Percentiles rank a stretch among this genome's conserved stretches.
phyloP scores from a whole-genome alignment of 176 grass and related monocot species.

The barley (Hordeum vulgare) region DNA sequence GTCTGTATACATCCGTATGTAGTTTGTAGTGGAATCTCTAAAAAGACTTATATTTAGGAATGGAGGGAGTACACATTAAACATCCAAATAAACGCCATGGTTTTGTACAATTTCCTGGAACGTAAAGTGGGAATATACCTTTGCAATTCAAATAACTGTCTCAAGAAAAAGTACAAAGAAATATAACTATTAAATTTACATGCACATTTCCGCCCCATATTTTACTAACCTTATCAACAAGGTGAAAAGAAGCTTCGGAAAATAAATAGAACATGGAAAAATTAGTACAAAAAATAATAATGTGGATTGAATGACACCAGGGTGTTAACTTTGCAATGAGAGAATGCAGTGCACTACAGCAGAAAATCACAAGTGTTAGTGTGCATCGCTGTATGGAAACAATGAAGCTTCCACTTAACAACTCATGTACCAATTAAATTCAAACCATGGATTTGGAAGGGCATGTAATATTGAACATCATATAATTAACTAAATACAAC shows the following conservation, averaged over 20 bases:
- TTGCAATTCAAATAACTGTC: not conserved
- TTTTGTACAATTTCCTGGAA: constrained; percentile 2
- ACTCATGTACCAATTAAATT: not conserved
- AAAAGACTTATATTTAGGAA: too few species aligned
- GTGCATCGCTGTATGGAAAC: not conserved
- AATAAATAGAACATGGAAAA: not conserved
- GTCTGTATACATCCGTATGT: too few species aligned
- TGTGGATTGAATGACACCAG: not conserved
- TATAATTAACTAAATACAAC: not conserved
- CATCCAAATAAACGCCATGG: not conserved
- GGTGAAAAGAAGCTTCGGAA: not conserved
- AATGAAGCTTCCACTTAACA: not conserved
- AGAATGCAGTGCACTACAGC: not conserved
- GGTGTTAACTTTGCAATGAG: not conserved
- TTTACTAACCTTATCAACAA: not conserved
- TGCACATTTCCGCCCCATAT: not conserved
- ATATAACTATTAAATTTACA: not conserved
- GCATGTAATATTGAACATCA: not conserved
- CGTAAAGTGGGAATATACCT: not conserved
- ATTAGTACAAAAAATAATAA: not conserved
- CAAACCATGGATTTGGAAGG: not conserved
- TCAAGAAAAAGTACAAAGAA: not conserved
- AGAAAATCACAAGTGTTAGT: not conserved
- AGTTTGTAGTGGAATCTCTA: too few species aligned
- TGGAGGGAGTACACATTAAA: not conserved